Base-by-base conservation (phyloP, 1,284 basidiomycete genomes). In the Hypsizygus ulmarius region DNA sequence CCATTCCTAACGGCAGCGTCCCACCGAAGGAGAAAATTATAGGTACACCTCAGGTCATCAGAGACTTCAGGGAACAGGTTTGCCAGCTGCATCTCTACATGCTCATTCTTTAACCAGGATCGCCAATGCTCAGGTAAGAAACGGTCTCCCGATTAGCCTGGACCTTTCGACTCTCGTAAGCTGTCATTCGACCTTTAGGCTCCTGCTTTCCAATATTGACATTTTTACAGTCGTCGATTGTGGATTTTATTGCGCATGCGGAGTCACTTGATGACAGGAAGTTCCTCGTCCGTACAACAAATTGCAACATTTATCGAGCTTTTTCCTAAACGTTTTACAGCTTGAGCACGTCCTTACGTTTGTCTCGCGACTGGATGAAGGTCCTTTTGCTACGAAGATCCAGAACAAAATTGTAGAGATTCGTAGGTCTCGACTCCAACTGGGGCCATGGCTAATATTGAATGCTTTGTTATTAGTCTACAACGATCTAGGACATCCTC, bases 401-500 rank as follows among this genome's bases (percentile, higher is more conserved):
- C 79, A 85, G 58, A 71, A 77, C 50, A 71, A 70, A 45, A 75
- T 82, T 44, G 69, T 90, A 45, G 68, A 76, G 46, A 64, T 78
- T 19, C 59, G 87, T 88, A 53, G 54, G 84, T 72, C 33, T 27
- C 11, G 1, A 4, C 8, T 19, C 1, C 8, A 5, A 18, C 21
- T 38, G 12, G 37, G n/a, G 35, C 34, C 11, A 2, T 25, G 15
- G 36, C n/a, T 15, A 12, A 37, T 8, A 25, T 10, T 42, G 14
- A 39, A 29, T 19, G 11, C 11, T 10, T 39, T n/a, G 8, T 33
- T 40, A 16, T 3, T 54, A 85, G 87, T 90, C 47, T 91, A 88
- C 65, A 82, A 84, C 59, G 88, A 93, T 56, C 73, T 92, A 28
- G 67, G 79, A 0, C 90, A 93, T 62, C 90, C 90, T 3, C 76